These are phyloP conservation scores for Argentina anserina DNA, from an alignment of 306 rosid genomes.

Conservation along the genomic window DNA sequence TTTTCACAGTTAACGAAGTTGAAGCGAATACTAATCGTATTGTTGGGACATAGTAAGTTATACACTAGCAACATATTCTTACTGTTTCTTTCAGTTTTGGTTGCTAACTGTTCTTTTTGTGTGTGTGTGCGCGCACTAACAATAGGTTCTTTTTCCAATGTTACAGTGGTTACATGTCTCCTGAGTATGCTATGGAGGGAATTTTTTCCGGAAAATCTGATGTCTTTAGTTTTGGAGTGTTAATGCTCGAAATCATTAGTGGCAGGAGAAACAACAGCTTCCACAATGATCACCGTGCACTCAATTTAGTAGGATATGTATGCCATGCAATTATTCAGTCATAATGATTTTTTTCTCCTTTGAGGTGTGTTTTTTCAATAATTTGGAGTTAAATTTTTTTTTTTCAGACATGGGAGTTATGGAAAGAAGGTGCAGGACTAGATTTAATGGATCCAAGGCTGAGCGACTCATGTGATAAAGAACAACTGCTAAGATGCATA, in stretches of 20 bases:
- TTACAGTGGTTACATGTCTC: slow-evolving; percentile 22
- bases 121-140: background rate
- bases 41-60: slow-evolving; percentile 29
- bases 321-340: background rate
- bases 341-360: no score
- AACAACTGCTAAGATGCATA: slow-evolving; percentile 16
- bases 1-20: slow-evolving; percentile 10
- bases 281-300: background rate
- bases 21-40: background rate
- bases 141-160: background rate
- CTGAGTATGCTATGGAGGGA: slow-evolving; percentile 29
- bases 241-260: slow-evolving; percentile 25
- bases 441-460: slow-evolving; percentile 10
- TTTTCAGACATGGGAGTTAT: slow-evolving; percentile 17
- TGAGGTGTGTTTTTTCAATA: background rate
- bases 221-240: slow-evolving; percentile 22
- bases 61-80: background rate
- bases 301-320: slow-evolving; percentile 26
- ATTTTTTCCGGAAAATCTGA: slow-evolving; percentile 24
- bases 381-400: background rate
- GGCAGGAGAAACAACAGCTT: slow-evolving; percentile 27
- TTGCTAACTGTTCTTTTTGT: background rate
- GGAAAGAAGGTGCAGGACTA: slow-evolving; percentile 2
- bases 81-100: background rate
- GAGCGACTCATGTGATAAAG: slow-evolving; percentile 4